A percentile compares a stretch with the other conserved stretches of the same genome.
Evolutionary conservation across 345 rosid species (phyloP).

Genomic region (Raphanus raphanistrum): DNA sequence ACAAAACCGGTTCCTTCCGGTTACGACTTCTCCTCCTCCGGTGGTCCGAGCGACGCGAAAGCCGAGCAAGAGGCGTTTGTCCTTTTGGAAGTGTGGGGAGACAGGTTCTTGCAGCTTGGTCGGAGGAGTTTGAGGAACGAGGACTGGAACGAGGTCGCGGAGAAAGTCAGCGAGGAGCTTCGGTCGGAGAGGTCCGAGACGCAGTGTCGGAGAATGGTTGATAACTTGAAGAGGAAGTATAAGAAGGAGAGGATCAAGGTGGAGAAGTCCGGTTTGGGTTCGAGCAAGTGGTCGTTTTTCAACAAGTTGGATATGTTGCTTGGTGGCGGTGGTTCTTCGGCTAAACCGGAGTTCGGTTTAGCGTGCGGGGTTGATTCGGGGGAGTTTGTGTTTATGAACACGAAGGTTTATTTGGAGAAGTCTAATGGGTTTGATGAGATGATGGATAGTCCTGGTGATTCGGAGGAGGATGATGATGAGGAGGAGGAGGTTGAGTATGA

Average conservation of each 20-base stretch:
- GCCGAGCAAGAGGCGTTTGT: slow-evolving; percentile 66
- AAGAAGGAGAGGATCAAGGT: slow-evolving; percentile 73
- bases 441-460: slow-evolving; percentile 89
- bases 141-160: slow-evolving; percentile 95
- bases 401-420: slow-evolving; percentile 63
- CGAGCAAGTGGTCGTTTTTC: slow-evolving; percentile 84
- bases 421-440: slow-evolving; percentile 83
- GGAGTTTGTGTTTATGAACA: slow-evolving; percentile 74
- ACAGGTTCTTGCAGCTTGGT: slow-evolving; percentile 75
- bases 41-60: slow-evolving; percentile 44
- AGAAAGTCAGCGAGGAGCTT: slow-evolving; percentile 82
- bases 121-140: slow-evolving; percentile 89
- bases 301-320: slow-evolving; percentile 69
- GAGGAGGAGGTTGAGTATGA: slow-evolving; percentile 64
- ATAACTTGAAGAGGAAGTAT: slow-evolving; percentile 90
- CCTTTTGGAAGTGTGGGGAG: slow-evolving; percentile 91
- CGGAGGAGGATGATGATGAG: slow-evolving; percentile 45
- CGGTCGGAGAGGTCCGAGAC: slow-evolving; percentile 76
- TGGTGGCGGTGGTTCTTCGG: slow-evolving; percentile 48
- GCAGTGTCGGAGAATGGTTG: slow-evolving; percentile 84
- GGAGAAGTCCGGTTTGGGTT: slow-evolving; percentile 43
- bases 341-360: slow-evolving; percentile 68
- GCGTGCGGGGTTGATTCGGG: slow-evolving; percentile 94
- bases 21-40: slow-evolving; percentile 63
- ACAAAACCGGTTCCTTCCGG: slow-evolving; percentile 62